Evolutionary conservation across 306 rosid species (phyloP).

Genomic region (Herpetospermum pedunculosum): DNA sequence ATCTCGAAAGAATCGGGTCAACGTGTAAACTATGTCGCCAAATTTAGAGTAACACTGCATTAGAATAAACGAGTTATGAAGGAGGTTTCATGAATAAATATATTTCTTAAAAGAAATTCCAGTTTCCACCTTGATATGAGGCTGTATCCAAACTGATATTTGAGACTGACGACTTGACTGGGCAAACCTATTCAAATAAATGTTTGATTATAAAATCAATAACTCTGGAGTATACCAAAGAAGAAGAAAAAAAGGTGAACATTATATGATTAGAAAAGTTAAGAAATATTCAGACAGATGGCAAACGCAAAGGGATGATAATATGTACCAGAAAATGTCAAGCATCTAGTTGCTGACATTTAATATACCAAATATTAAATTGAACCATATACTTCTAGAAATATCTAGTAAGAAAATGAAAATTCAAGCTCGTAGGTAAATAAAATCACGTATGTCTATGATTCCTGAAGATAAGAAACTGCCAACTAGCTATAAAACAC

Average conservation of each 20-base stretch:
- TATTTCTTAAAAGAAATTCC: slow-evolving; percentile 5
- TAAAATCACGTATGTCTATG: neutral
- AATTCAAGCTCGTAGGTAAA: neutral
- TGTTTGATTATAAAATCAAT: neutral
- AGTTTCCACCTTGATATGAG: slow-evolving; percentile 94
- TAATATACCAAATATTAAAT: neutral
- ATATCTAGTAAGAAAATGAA: neutral
- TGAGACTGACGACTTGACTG: slow-evolving; percentile 77
- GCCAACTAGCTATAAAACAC: neutral
- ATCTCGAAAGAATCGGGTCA: slow-evolving; percentile 82
- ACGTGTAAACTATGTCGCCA: slow-evolving; percentile 70
- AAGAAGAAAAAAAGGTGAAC: neutral
- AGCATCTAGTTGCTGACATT: neutral
- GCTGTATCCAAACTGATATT: slow-evolving; percentile 85
- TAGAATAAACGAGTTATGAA: slow-evolving; percentile 17
- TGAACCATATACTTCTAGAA: neutral
- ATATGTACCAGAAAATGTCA: neutral
- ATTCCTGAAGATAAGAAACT: neutral
- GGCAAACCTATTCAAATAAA: slow-evolving; percentile 44
- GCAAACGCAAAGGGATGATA: neutral
- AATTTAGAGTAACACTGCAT: slow-evolving; percentile 72
- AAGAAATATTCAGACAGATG: neutral
- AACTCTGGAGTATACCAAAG: neutral
- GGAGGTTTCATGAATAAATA: slow-evolving; percentile 11
- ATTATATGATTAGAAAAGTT: neutral